phyloP scores from a whole-genome alignment of 1,139 yeast species.

The Casaregolazyma lundiana region DNA sequence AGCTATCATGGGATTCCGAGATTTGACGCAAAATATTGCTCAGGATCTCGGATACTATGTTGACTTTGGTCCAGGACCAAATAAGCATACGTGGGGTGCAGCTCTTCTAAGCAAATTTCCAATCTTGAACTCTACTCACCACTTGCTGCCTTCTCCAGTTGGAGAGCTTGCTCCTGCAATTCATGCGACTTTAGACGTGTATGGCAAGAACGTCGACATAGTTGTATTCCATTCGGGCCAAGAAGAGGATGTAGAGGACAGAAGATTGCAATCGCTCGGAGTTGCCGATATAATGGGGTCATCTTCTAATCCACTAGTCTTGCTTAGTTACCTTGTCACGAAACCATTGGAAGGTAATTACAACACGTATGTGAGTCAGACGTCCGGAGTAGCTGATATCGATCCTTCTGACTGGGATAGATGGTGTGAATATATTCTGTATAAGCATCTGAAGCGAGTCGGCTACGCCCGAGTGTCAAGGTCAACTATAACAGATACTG shows the following conservation, averaged over 20 bases:
- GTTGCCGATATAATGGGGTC: constrained; percentile 77
- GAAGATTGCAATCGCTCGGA: constrained; percentile 77
- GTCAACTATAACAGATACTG: constrained; percentile 94
- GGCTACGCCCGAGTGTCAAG: constrained; percentile 94
- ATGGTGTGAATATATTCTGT: constrained; percentile 96
- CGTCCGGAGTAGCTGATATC: constrained; percentile 85
- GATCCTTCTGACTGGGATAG: constrained; percentile 94
- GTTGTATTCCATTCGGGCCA: constrained; percentile 98
- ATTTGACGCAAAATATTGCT: constrained; percentile 83
- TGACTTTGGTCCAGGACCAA: constrained; percentile 97
- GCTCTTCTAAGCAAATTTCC: constrained; percentile 92
- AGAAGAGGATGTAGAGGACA: constrained; percentile 93
- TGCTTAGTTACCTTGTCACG: constrained; percentile 86
- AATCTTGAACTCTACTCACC: constrained; percentile 82
- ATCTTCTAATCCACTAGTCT: constrained; percentile 68
- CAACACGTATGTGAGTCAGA: constrained; percentile 80
- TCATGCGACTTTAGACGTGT: constrained; percentile 89
- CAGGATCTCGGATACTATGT: constrained; percentile 92
- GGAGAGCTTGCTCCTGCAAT: constrained; percentile 98
- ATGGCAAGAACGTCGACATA: constrained; percentile 79
- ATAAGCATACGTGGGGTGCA: constrained; percentile 97
- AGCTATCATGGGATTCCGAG: constrained; percentile 91
- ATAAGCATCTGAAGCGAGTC: constrained; percentile 77
- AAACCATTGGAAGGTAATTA: constrained; percentile 85
- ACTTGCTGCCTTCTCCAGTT: constrained; percentile 88